These are phyloP conservation scores for Aspergillus pseudoglaucus DNA, from an alignment of 2,329 filamentous ascomycete genomes.

Conservation along the genomic window DNA sequence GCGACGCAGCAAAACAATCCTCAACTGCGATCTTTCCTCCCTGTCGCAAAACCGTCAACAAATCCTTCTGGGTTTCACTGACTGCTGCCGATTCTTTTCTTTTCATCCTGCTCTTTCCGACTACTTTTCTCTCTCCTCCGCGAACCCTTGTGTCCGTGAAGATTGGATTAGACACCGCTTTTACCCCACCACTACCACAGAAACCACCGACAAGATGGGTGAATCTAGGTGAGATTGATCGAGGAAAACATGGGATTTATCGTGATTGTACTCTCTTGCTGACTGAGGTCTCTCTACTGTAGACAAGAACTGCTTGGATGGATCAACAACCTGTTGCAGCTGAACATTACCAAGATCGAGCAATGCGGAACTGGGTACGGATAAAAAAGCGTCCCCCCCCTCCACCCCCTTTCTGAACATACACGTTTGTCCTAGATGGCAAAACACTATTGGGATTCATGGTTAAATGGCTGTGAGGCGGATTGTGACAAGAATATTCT, in stretches of 20 bases:
- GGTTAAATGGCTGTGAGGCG: background rate
- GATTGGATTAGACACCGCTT: conserved; percentile 8
- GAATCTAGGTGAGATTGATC: conserved; percentile 52
- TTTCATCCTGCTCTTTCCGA: conserved; percentile 2
- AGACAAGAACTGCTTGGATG: conserved; percentile 96
- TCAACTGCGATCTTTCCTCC: conserved; percentile 4
- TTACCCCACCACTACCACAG: conserved; percentile 27
- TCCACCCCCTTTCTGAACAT: conserved; percentile 6
- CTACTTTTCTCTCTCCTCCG: conserved; percentile 4
- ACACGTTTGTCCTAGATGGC: background rate
- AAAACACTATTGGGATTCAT: background rate
- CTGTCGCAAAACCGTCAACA: conserved; percentile 11
- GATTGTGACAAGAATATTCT: background rate
- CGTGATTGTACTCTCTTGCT: conserved; percentile 8
- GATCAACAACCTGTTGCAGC: conserved; percentile 95
- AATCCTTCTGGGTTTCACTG: conserved; percentile 12
- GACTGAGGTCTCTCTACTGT: conserved; percentile 6
- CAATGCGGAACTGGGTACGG: conserved; percentile 95
- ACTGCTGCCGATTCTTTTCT: conserved; percentile 3
- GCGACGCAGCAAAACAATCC: conserved; percentile 17
- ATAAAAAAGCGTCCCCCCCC: conserved; percentile 6
- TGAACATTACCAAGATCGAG: conserved; percentile 98
- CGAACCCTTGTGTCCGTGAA: conserved; percentile 1
- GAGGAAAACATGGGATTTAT: conserved; percentile 7
- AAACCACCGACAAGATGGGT: conserved; percentile 42